A percentile compares a stretch with the other conserved stretches of the same genome.
Conservation (phyloP, 208 protist genomes). For the Hexamita inflata region DNA sequence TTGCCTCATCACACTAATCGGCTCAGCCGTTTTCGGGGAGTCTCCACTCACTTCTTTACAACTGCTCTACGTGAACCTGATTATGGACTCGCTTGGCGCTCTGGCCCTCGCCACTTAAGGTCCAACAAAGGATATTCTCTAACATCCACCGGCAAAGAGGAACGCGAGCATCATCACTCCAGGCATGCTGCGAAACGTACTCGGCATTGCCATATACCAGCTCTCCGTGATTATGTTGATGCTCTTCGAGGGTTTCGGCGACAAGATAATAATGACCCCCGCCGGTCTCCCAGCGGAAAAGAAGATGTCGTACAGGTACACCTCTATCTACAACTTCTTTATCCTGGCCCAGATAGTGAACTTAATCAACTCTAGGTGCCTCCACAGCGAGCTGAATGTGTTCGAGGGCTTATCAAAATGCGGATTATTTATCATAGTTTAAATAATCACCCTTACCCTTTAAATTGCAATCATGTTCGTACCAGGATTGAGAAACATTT, state of each 20-base stretch:
- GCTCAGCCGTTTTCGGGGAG: slow-evolving; percentile 31
- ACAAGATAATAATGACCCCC: not conserved
- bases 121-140: slow-evolving; percentile 46
- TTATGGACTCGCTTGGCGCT: slow-evolving; percentile 93
- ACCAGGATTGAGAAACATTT: too few species aligned
- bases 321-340: slow-evolving; percentile 10
- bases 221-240: not conserved
- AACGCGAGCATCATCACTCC: slow-evolving; percentile 1
- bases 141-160: slow-evolving; percentile 9
- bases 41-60: slow-evolving; percentile 43
- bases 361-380: not conserved
- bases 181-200: slow-evolving; percentile 27
- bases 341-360: slow-evolving; percentile 1
- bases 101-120: slow-evolving; percentile 83
- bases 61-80: slow-evolving; percentile 93
- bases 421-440: too few species aligned
- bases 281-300: not conserved
- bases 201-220: not conserved
- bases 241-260: not conserved
- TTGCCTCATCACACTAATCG: slow-evolving; percentile 73
- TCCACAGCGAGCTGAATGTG: not conserved
- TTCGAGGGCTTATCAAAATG: not conserved
- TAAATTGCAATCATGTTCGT: too few species aligned
- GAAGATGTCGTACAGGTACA: not conserved
- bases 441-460: too few species aligned